Evolutionary conservation across 1,139 yeast genomes (phyloP).

Genomic region (Candida sp.): DNA sequence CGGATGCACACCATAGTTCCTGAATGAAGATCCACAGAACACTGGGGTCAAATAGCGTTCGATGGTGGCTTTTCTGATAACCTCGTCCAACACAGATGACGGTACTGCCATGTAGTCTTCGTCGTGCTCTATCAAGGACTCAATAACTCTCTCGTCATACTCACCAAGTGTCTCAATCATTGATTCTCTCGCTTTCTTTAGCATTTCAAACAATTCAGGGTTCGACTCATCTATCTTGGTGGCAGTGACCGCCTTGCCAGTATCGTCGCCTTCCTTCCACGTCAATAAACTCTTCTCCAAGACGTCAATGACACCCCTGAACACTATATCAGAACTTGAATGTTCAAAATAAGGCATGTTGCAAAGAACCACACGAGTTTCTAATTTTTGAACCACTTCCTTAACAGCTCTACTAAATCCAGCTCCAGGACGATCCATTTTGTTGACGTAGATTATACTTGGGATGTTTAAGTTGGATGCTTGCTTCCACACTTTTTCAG

Average conservation of each 20-base stretch:
- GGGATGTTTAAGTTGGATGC: slow-evolving; percentile 74
- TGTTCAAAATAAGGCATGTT: slow-evolving; percentile 76
- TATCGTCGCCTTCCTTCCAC: slow-evolving; percentile 59
- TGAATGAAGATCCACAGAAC: slow-evolving; percentile 91
- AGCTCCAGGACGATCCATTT: slow-evolving; percentile 97
- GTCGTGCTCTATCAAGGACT: slow-evolving; percentile 73
- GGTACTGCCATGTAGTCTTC: slow-evolving; percentile 74
- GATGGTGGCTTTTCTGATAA: slow-evolving; percentile 69
- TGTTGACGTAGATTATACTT: slow-evolving; percentile 79
- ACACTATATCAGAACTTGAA: slow-evolving; percentile 46
- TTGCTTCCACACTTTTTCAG: slow-evolving; percentile 96
- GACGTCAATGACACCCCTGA: slow-evolving; percentile 86
- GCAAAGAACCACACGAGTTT: slow-evolving; percentile 73
- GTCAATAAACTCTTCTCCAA: slow-evolving; percentile 64
- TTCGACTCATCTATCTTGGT: slow-evolving; percentile 38
- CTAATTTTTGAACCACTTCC: slow-evolving; percentile 80
- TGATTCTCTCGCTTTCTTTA: slow-evolving; percentile 66
- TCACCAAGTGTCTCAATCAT: slow-evolving; percentile 86
- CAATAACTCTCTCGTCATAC: slow-evolving; percentile 75
- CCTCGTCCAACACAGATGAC: slow-evolving; percentile 47
- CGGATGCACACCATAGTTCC: slow-evolving; percentile 95
- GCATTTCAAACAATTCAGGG: slow-evolving; percentile 49
- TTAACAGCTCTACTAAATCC: slow-evolving; percentile 90
- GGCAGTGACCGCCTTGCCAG: slow-evolving; percentile 62
- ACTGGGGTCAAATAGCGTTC: slow-evolving; percentile 71